Percentiles rank a stretch among this genome's conserved stretches.
Conservation (phyloP, 441 rosid genomes). For the Gossypium laxum region DNA sequence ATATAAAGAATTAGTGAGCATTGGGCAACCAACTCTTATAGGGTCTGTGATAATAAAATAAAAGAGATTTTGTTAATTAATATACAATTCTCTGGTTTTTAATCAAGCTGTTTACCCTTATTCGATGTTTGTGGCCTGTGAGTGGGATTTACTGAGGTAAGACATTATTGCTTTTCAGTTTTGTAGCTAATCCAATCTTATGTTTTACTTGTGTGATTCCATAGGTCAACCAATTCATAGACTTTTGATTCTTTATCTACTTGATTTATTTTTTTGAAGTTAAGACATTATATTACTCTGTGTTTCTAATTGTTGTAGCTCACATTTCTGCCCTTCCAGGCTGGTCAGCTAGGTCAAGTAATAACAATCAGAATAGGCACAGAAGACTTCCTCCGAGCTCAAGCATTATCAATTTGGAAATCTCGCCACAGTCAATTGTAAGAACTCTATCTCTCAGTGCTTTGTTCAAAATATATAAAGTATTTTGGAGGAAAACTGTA, state of each 20-base stretch:
- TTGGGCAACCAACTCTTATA: background rate
- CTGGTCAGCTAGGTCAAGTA: conserved; percentile 24
- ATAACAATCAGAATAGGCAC: conserved; percentile 33
- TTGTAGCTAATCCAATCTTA: background rate
- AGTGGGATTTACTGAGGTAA: background rate
- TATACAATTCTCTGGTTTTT: background rate
- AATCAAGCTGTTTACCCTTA: background rate
- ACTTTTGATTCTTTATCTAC: background rate
- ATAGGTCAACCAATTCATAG: background rate
- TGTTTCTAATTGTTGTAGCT: conserved; percentile 17
- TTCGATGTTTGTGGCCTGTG: background rate
- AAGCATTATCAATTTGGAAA: conserved; percentile 35
- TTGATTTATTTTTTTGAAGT: background rate
- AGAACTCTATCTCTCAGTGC: conserved; percentile 10
- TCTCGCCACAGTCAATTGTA: conserved; percentile 33
- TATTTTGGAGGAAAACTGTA: background rate
- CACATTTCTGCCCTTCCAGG: conserved; percentile 29
- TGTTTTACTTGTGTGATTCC: background rate
- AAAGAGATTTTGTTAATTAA: background rate
- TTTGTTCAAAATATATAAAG: background rate
- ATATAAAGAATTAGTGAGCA: background rate
- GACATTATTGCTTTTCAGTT: background rate
- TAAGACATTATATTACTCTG: background rate
- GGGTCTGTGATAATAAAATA: background rate
- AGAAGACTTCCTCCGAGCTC: conserved; percentile 33